Percentiles rank a stretch among this genome's conserved stretches.
phyloP scores from a whole-genome alignment of 1,139 yeast species.

The Debaryomyces sp. region DNA sequence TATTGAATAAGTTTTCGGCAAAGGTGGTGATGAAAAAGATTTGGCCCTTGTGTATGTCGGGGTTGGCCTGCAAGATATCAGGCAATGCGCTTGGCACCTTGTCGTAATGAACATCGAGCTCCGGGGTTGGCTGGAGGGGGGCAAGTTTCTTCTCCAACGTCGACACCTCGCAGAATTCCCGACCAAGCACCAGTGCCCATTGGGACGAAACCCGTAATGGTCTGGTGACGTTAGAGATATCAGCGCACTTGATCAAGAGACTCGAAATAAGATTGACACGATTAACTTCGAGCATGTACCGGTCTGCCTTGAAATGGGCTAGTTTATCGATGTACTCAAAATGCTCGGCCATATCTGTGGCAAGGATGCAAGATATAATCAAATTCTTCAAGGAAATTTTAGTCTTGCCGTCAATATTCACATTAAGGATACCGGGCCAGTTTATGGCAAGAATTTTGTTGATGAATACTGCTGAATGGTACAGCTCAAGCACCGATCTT shows the following conservation, averaged over 20 bases:
- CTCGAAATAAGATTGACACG: conserved; percentile 57
- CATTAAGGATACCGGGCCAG: conserved; percentile 60
- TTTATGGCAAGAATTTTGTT: conserved; percentile 56
- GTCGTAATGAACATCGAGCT: conserved; percentile 29
- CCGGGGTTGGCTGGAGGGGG: neutral
- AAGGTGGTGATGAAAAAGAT: conserved; percentile 80
- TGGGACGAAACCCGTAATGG: conserved; percentile 74
- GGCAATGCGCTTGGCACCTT: conserved; percentile 34
- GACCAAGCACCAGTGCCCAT: conserved; percentile 80
- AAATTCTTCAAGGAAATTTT: conserved; percentile 31
- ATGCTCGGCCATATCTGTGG: conserved; percentile 96
- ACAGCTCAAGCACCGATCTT: conserved; percentile 77
- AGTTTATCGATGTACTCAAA: conserved; percentile 65
- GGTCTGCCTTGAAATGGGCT: conserved; percentile 24
- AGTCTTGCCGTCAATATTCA: conserved; percentile 18
- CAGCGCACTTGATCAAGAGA: conserved; percentile 86
- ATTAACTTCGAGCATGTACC: conserved; percentile 19
- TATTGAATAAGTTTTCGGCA: conserved; percentile 74
- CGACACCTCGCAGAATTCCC: conserved; percentile 76
- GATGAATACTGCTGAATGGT: conserved; percentile 73
- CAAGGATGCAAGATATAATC: conserved; percentile 58
- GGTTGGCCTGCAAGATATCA: conserved; percentile 45
- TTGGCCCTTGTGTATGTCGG: conserved; percentile 72
- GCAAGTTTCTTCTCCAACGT: conserved; percentile 49
- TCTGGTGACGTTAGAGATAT: conserved; percentile 88